Percentiles rank a stretch among this genome's conserved stretches.
These are phyloP conservation scores for Cystobasidium slooffiae DNA, from an alignment of 1,284 basidiomycete species.

Conservation along the genomic window DNA sequence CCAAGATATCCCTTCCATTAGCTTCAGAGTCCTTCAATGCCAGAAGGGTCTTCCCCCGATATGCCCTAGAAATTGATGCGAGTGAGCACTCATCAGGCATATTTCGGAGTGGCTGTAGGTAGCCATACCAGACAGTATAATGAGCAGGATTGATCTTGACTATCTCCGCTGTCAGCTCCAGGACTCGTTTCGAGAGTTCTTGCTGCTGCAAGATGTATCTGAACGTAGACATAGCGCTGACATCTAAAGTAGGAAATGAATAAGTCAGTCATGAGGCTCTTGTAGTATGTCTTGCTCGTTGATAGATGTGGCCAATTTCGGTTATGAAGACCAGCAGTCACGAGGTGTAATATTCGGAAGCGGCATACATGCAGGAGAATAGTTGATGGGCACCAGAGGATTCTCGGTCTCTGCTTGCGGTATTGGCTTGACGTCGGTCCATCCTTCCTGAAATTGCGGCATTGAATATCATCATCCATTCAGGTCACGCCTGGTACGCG, in stretches of 20 bases:
- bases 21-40: slow-evolving; percentile 61
- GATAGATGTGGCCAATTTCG: slow-evolving; percentile 12
- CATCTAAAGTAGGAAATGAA: slow-evolving; percentile 64
- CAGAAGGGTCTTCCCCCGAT: slow-evolving; percentile 81
- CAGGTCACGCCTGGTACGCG: not conserved
- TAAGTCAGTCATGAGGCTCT: not conserved
- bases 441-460: slow-evolving; percentile 66
- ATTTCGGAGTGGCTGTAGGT: not conserved
- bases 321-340: not conserved
- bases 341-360: not conserved
- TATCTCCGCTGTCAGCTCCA: slow-evolving; percentile 81
- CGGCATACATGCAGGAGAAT: slow-evolving; percentile 76
- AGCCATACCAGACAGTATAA: slow-evolving; percentile 82
- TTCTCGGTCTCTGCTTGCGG: slow-evolving; percentile 76
- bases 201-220: slow-evolving; percentile 74
- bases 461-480: not conserved
- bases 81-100: not conserved
- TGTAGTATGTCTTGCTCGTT: not conserved
- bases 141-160: slow-evolving; percentile 89
- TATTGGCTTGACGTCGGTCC: slow-evolving; percentile 77
- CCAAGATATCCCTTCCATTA: slow-evolving; percentile 61
- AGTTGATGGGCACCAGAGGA: slow-evolving; percentile 86
- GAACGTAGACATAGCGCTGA: slow-evolving; percentile 88
- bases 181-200: slow-evolving; percentile 77
- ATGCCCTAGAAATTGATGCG: slow-evolving; percentile 69